These are phyloP conservation scores for Paramecium sexaurelia DNA, from an alignment of 73 alveolate species.

Conservation along the genomic window DNA sequence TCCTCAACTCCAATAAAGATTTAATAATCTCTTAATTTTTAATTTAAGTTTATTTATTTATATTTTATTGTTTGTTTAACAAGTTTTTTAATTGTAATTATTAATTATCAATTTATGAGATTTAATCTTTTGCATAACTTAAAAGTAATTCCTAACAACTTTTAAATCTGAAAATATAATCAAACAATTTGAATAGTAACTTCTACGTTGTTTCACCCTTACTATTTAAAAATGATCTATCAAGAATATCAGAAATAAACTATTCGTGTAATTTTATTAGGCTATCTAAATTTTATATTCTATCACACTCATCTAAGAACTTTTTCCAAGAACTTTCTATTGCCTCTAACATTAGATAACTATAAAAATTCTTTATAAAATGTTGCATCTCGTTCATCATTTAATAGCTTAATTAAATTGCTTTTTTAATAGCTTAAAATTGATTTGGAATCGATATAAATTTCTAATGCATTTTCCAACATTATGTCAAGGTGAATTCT, in stretches of 20 bases:
- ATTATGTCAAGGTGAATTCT: slow-evolving; percentile 80
- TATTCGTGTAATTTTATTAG: slow-evolving; percentile 80
- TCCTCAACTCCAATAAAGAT: slow-evolving; percentile 52
- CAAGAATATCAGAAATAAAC: slow-evolving; percentile 82
- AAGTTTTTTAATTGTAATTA: slow-evolving; percentile 63
- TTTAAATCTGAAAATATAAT: slow-evolving; percentile 83
- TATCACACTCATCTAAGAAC: slow-evolving; percentile 81
- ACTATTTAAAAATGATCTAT: slow-evolving; percentile 84
- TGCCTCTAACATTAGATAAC: slow-evolving; percentile 93
- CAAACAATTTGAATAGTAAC: slow-evolving; percentile 80
- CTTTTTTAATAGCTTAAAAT: slow-evolving; percentile 68
- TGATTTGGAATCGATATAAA: slow-evolving; percentile 66
- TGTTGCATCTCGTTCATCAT: slow-evolving; percentile 82
- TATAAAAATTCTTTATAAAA: slow-evolving; percentile 88
- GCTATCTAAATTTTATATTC: slow-evolving; percentile 87
- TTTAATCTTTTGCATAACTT: slow-evolving; percentile 77
- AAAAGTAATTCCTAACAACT: slow-evolving; percentile 78
- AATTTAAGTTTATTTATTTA: background rate
- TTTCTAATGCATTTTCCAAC: slow-evolving; percentile 80
- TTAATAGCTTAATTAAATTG: slow-evolving; percentile 79
- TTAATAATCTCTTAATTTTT: slow-evolving; percentile 42
- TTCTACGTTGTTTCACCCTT: slow-evolving; percentile 77
- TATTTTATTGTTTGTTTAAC: background rate
- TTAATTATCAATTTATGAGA: background rate
- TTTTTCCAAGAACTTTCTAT: slow-evolving; percentile 94